Evolutionary conservation across 805 yeast genomes (phyloP).

Genomic region (Lachancea mirantina): DNA sequence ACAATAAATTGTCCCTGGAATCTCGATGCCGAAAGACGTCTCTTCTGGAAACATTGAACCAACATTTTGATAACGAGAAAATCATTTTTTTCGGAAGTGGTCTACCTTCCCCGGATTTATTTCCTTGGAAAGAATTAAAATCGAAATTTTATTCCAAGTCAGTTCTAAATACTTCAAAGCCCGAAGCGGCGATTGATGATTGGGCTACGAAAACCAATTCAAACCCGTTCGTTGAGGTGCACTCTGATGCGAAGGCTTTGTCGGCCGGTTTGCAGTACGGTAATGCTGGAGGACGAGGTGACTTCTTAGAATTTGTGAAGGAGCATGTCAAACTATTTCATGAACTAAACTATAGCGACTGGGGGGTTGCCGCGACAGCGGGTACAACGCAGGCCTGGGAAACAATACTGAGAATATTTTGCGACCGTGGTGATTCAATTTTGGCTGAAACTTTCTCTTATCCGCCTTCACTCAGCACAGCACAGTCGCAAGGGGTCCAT

Average conservation of each 20-base stretch:
- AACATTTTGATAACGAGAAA: conserved; percentile 51
- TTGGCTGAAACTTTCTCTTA: conserved; percentile 71
- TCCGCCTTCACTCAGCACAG: conserved; percentile 72
- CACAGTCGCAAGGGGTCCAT: conserved; percentile 54
- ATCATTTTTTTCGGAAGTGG: conserved; percentile 79
- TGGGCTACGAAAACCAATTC: conserved; percentile 40
- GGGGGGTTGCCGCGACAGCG: conserved; percentile 59
- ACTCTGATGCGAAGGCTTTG: conserved; percentile 53
- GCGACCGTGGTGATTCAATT: conserved; percentile 63
- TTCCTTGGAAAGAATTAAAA: too few species aligned
- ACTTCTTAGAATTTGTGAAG: conserved; percentile 46
- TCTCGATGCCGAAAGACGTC: conserved; percentile 37
- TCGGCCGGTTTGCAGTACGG: conserved; percentile 85
- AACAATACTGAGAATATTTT: conserved; percentile 61
- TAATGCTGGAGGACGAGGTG: conserved; percentile 56
- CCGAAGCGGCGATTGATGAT: conserved; percentile 57
- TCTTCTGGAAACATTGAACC: conserved; percentile 62
- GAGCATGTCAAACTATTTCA: conserved; percentile 43
- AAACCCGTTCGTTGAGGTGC: conserved; percentile 5
- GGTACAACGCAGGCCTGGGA: conserved; percentile 87
- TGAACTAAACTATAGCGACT: conserved; percentile 41
- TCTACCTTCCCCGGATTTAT: conserved; percentile 66
- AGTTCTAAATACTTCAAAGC: too few species aligned
- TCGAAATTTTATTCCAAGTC: conserved; percentile 51
- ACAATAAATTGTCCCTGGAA: conserved; percentile 35